phyloP scores from a whole-genome alignment of 2,329 filamentous ascomycete species.

The Immersiporthe knoxdaviesiana region DNA sequence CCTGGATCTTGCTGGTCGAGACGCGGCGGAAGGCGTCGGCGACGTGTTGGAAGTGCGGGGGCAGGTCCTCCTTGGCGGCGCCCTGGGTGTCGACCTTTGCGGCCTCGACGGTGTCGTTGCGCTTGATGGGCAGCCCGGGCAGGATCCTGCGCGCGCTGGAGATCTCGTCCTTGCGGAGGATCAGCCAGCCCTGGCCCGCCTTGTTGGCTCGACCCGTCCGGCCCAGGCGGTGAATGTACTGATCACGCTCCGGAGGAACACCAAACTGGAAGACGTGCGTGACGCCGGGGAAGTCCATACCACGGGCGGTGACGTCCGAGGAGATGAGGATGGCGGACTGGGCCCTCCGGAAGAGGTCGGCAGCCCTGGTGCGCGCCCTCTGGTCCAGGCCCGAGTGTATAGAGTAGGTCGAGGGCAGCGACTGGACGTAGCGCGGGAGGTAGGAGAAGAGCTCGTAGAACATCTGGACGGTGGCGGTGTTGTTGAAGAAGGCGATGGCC shows the following conservation, averaged over 20 bases:
- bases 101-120: conserved; percentile 54
- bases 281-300: conserved; percentile 82
- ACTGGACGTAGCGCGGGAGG: conserved; percentile 41
- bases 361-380: conserved; percentile 65
- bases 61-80: conserved; percentile 48
- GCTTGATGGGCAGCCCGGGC: conserved; percentile 62
- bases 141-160: conserved; percentile 54
- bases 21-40: conserved; percentile 47
- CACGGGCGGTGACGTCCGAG: conserved; percentile 78
- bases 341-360: conserved; percentile 72
- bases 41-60: conserved; percentile 49
- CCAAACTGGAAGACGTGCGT: conserved; percentile 80
- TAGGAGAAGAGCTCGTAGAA: conserved; percentile 60
- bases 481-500: conserved; percentile 91
- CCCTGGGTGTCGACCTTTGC: conserved; percentile 57
- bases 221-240: conserved; percentile 77
- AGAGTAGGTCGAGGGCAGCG: conserved; percentile 50
- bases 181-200: conserved; percentile 70
- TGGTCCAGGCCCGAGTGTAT: conserved; percentile 85
- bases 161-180: conserved; percentile 62
- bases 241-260: conserved; percentile 64
- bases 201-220: conserved; percentile 78
- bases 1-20: conserved; percentile 45
- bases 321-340: conserved; percentile 70
- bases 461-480: conserved; percentile 72